These are phyloP conservation scores for Botrytis sinoallii DNA, from an alignment of 2,329 filamentous ascomycete genomes.

Conservation along the genomic window DNA sequence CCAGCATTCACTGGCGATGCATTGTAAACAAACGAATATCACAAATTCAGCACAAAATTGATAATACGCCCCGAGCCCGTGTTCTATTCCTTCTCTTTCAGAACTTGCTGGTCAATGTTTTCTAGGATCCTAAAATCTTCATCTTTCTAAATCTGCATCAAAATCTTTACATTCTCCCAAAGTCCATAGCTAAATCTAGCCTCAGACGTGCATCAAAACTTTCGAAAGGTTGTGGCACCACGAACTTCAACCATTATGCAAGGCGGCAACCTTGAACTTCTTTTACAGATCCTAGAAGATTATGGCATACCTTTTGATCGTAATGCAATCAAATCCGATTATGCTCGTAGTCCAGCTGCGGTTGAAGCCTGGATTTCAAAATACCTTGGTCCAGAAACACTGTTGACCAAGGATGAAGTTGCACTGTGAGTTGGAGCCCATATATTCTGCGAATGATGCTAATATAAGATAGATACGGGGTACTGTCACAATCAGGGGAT, in stretches of 20 bases:
- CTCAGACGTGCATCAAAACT: background rate
- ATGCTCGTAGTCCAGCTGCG: slow-evolving; percentile 27
- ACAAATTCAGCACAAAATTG: background rate
- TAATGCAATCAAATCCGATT: slow-evolving; percentile 31
- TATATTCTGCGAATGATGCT: background rate
- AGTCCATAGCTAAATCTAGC: background rate
- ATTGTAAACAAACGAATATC: background rate
- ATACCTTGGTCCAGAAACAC: slow-evolving; percentile 50
- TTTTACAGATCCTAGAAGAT: slow-evolving; percentile 32
- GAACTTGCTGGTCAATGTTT: too few species aligned
- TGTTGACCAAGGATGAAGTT: slow-evolving; percentile 54
- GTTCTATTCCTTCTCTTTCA: background rate
- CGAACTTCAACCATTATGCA: slow-evolving; percentile 27
- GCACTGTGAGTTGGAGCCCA: slow-evolving; percentile 44
- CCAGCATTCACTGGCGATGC: background rate
- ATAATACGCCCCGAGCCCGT: background rate
- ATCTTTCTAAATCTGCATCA: background rate
- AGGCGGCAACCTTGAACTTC: slow-evolving; percentile 28
- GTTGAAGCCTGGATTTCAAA: slow-evolving; percentile 45
- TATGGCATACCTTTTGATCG: slow-evolving; percentile 35
- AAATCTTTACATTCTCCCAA: background rate
- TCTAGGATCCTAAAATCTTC: background rate
- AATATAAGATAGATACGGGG: slow-evolving; percentile 46
- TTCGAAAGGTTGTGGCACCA: background rate
- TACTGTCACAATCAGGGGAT: slow-evolving; percentile 48